A percentile compares a stretch with the other conserved stretches of the same genome.
These are phyloP conservation scores for Blastocrithidia nonstop DNA, from an alignment of 208 protist species.

Conservation along the genomic window DNA sequence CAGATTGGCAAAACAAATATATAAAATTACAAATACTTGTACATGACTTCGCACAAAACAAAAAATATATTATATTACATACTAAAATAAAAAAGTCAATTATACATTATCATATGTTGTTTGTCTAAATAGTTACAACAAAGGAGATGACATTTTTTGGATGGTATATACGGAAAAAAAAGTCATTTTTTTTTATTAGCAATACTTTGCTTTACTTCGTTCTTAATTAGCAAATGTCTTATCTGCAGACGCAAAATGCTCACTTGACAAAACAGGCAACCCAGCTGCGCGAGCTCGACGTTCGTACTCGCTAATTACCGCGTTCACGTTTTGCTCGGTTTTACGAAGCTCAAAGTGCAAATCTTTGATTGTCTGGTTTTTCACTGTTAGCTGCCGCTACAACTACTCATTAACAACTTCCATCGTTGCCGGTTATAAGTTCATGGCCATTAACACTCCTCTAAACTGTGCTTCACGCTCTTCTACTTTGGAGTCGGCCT, in stretches of 20 bases:
- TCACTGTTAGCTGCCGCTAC: slow-evolving; percentile 80
- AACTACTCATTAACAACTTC: slow-evolving; percentile 77
- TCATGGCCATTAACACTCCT: slow-evolving; percentile 83
- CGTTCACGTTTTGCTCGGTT: slow-evolving; percentile 36
- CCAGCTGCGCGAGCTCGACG: slow-evolving; percentile 37
- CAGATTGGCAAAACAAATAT: no score
- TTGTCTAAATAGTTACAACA: no score
- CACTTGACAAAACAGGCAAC: slow-evolving; percentile 30
- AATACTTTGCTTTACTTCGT: no score
- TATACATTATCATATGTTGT: no score
- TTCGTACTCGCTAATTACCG: slow-evolving; percentile 65
- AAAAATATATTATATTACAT: no score
- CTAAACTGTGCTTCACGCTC: slow-evolving; percentile 80
- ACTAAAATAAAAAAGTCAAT: no score
- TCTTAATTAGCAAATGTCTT: no score
- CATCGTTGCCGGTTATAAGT: slow-evolving; percentile 84
- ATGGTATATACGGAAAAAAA: no score
- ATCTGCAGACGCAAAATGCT: slow-evolving; percentile 19
- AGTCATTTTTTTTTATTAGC: no score
- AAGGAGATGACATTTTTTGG: no score
- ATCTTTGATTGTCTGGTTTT: slow-evolving; percentile 92
- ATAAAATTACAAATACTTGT: no score
- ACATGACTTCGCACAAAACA: no score
- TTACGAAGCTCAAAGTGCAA: slow-evolving; percentile 91
- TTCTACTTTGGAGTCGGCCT: slow-evolving; percentile 56